Evolutionary conservation across 805 yeast species (phyloP).

Genomic region (Grigorovia jiainica): DNA sequence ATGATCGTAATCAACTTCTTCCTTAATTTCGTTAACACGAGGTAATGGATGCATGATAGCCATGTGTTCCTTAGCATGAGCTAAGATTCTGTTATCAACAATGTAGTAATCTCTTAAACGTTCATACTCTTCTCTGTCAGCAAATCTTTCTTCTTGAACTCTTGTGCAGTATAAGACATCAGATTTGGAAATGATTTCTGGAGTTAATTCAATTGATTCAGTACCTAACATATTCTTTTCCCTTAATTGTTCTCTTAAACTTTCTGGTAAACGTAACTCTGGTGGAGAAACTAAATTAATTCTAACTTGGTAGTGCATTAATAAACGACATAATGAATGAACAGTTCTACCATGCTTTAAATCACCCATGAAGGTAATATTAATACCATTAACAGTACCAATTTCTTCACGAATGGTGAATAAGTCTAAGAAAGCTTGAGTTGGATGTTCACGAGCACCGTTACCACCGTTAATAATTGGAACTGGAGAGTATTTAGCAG

Average conservation of each 20-base stretch:
- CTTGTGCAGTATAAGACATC: constrained; percentile 97
- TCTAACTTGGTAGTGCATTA: constrained; percentile 87
- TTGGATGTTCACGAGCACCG: constrained; percentile 96
- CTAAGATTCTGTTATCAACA: constrained; percentile 84
- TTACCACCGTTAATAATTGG: constrained; percentile 98
- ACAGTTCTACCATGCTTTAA: constrained; percentile 97
- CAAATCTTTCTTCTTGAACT: constrained; percentile 94
- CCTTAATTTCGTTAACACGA: constrained; percentile 90
- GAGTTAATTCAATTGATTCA: constrained; percentile 72
- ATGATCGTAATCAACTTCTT: constrained; percentile 98
- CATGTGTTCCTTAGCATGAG: constrained; percentile 96
- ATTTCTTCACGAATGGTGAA: constrained; percentile 98
- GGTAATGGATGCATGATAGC: constrained; percentile 99
- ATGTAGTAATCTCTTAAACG: constrained; percentile 84
- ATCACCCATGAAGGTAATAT: constrained; percentile 98
- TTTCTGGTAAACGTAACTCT: constrained; percentile 76
- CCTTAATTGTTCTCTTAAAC: constrained; percentile 55
- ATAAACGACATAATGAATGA: constrained; percentile 85
- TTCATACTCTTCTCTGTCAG: constrained; percentile 64
- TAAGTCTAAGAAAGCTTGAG: constrained; percentile 94
- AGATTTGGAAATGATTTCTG: constrained; percentile 76
- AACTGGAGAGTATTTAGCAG: constrained; percentile 93
- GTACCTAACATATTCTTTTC: constrained; percentile 58
- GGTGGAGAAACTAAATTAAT: constrained; percentile 86
- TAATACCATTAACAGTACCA: constrained; percentile 96